These are phyloP conservation scores for Penicillium flavigenum DNA, from an alignment of 495 filamentous ascomycete genomes.

Conservation along the genomic window DNA sequence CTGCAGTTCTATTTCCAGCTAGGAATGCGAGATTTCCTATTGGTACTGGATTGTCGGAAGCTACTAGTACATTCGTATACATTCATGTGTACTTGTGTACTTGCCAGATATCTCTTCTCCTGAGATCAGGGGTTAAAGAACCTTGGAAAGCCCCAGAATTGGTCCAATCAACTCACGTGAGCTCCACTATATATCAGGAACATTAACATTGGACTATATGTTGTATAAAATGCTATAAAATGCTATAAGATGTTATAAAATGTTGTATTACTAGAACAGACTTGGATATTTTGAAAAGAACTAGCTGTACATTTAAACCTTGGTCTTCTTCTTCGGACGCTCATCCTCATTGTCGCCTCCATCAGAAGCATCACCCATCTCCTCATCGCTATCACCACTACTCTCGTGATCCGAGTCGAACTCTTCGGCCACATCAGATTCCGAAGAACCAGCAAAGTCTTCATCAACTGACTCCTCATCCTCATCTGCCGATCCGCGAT, in stretches of 20 bases:
- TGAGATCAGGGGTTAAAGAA: slow-evolving; percentile 27
- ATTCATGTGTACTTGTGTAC: neutral
- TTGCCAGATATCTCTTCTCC: slow-evolving; percentile 12
- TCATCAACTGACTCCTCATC: slow-evolving; percentile 94
- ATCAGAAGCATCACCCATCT: slow-evolving; percentile 58
- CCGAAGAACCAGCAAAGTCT: slow-evolving; percentile 88
- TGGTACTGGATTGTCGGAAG: neutral
- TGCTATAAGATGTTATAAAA: too few relatives aligned
- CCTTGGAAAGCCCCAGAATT: neutral
- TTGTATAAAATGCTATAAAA: neutral
- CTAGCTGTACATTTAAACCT: slow-evolving; percentile 40
- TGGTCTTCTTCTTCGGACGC: slow-evolving; percentile 71
- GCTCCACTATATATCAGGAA: slow-evolving; percentile 12
- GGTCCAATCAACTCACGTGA: slow-evolving; percentile 20
- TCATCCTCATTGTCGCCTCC: slow-evolving; percentile 50
- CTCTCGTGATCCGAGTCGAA: slow-evolving; percentile 90
- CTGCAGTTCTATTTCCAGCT: neutral
- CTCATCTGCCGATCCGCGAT: slow-evolving; percentile 90
- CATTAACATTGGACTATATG: neutral
- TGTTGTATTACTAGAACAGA: neutral
- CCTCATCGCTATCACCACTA: slow-evolving; percentile 66
- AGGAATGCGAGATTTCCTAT: neutral
- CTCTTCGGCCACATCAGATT: slow-evolving; percentile 95
- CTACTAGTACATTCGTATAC: too few relatives aligned
- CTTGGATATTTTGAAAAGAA: slow-evolving; percentile 1